Evolutionary conservation across 345 rosid species (phyloP), one percentile per base, ranked within the genome.

Genomic region (Syzygium oleosum): DNA sequence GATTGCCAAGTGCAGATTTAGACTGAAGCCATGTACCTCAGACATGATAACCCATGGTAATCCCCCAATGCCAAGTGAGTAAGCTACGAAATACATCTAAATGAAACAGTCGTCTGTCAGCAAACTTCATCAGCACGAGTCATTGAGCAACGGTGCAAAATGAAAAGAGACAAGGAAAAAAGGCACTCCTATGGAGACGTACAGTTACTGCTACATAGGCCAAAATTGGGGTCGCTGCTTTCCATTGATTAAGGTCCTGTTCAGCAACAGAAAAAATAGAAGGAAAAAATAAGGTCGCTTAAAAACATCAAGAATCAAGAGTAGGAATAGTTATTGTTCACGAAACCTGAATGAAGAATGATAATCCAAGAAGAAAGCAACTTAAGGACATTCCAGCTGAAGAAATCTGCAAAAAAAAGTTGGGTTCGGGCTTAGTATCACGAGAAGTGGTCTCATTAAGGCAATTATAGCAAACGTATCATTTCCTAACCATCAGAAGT

Each of bases 171-270:
- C 34, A 21, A 59, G 7, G 31, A 53, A 65, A 23, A 8, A 31
- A 21, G 86, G 46, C 23, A 34, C 38, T 52, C 17, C 38, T 8
- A 12, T 17, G 55, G n/a, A 19, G 65, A 85, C 73, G 88, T 91
- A 92, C 94, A 91, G 73, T 27, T 38, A 90, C 31, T 77, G 93
- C 93, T 59, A 90, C 68, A 73, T 56, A 90, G 5, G 86, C 92
- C 25, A 93, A 65, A 84, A 85, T 65, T 3, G 91, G 90, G n/a
- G 89, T 88, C 56, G 85, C 9, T 22, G 86, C 88, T 34, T 86
- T 86, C 87, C 83, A 86, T 6, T 13, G 52, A 52, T 91, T 58
- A 19, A 79, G 46, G 46, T 85, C 87, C 93, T 92, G 54, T 38
- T 41, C 46, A 68, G 46, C 11, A 25, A 86, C 25, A 49, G 68